Percentiles rank a stretch among this genome's conserved stretches.
phyloP scores from a whole-genome alignment of 2,329 filamentous ascomycete species.

The Penicillium sumatraense region DNA sequence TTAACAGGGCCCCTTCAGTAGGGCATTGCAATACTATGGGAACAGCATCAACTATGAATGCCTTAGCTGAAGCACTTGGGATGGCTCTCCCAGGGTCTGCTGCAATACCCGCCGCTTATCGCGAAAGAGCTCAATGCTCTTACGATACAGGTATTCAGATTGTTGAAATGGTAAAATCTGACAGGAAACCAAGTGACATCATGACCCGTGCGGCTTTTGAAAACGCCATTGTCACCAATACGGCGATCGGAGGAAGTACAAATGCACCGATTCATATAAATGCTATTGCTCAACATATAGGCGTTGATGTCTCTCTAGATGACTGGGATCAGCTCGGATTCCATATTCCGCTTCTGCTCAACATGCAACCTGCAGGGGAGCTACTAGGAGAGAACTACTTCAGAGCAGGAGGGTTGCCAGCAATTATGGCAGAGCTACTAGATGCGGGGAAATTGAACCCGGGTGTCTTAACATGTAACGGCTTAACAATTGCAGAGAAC shows the following conservation, averaged over 20 bases:
- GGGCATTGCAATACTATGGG: constrained; percentile 61
- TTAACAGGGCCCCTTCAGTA: constrained; percentile 52
- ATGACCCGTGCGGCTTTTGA: constrained; percentile 61
- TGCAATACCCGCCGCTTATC: constrained; percentile 57
- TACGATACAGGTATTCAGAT: constrained; percentile 56
- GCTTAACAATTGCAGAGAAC: constrained; percentile 25
- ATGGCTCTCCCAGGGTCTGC: constrained; percentile 58
- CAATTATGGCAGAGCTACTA: constrained; percentile 59
- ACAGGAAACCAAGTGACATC: constrained; percentile 59
- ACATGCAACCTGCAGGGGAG: constrained; percentile 60
- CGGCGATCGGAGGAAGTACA: constrained; percentile 61
- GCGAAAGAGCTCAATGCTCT: constrained; percentile 53
- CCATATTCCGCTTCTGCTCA: constrained; percentile 56
- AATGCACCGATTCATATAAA: constrained; percentile 62
- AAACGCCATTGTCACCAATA: constrained; percentile 60
- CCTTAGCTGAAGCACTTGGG: constrained; percentile 57
- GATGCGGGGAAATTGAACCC: constrained; percentile 52
- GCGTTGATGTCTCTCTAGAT: constrained; percentile 55
- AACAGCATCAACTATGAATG: constrained; percentile 60
- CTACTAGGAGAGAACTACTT: constrained; percentile 60
- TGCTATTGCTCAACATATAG: constrained; percentile 60
- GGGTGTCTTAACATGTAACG: constrained; percentile 38
- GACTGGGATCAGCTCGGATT: constrained; percentile 61
- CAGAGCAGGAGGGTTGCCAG: constrained; percentile 58
- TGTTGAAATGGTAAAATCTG: constrained; percentile 55